Evolutionary conservation across 495 filamentous ascomycete genomes (phyloP).

Genomic region (Monascus purpureus): DNA sequence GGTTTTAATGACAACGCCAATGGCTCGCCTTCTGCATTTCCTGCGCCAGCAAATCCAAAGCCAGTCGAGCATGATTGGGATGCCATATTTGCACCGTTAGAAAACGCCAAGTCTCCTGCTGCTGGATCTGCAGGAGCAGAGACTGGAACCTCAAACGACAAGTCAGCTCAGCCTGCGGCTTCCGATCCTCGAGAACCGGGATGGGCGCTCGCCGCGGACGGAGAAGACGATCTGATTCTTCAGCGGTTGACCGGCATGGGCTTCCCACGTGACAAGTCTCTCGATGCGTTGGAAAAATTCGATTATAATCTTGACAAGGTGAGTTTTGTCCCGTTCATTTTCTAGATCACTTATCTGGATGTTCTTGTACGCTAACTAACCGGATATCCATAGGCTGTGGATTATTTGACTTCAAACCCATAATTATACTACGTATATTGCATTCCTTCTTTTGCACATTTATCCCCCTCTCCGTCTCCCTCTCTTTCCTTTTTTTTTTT

Average conservation of each 20-base stretch:
- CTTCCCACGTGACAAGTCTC: conserved; percentile 63
- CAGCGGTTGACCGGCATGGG: conserved; percentile 88
- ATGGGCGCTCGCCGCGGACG: conserved; percentile 57
- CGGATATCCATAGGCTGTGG: conserved; percentile 17
- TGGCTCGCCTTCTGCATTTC: conserved; percentile 15
- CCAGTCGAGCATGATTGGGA: conserved; percentile 69
- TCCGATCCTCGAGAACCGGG: conserved; percentile 32
- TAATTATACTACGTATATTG: neutral
- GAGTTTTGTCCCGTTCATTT: conserved; percentile 23
- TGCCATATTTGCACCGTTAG: conserved; percentile 75
- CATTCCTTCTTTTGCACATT: conserved; percentile 4
- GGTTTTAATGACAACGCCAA: conserved; percentile 37
- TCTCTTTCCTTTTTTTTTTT: conserved; percentile 4
- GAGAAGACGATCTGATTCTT: conserved; percentile 81
- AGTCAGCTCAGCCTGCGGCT: conserved; percentile 1
- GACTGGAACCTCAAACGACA: neutral
- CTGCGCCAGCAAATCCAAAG: conserved; percentile 18
- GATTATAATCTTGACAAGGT: conserved; percentile 95
- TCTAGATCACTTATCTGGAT: neutral
- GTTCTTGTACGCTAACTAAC: conserved; percentile 1
- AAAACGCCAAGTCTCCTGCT: conserved; percentile 34
- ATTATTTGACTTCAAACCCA: conserved; percentile 26
- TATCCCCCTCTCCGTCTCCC: conserved; percentile 5
- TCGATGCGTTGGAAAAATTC: conserved; percentile 79
- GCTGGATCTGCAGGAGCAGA: conserved; percentile 3